These are phyloP conservation scores for Phlebiopsis gigantea DNA, from an alignment of 768 basidiomycete genomes.

Conservation along the genomic window DNA sequence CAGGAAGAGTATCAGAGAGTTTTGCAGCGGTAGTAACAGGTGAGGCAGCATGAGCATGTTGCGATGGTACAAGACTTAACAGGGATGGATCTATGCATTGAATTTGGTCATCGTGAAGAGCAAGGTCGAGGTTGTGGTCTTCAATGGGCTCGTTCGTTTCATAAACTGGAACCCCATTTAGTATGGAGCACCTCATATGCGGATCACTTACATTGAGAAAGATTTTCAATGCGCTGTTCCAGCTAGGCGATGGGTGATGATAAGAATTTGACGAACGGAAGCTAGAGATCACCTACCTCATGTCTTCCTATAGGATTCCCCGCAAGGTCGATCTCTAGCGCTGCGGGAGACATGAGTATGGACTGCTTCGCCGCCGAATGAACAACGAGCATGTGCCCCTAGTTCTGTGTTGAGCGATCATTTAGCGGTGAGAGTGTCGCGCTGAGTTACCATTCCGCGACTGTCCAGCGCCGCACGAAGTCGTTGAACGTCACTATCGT, in stretches of 20 bases:
- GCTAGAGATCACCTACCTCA: constrained; percentile 12
- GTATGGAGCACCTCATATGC: not conserved
- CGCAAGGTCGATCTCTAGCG: constrained; percentile 18
- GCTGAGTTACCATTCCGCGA: constrained; percentile 42
- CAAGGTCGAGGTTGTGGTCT: not conserved
- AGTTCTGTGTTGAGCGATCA: not conserved
- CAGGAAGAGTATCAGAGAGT: not conserved
- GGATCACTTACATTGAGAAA: constrained; percentile 19
- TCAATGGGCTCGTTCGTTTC: constrained; percentile 22
- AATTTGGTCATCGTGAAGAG: not conserved
- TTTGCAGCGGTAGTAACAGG: not conserved
- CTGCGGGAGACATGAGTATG: constrained; percentile 11
- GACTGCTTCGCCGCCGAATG: constrained; percentile 16
- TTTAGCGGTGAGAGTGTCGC: not conserved
- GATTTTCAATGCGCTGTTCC: constrained; percentile 15
- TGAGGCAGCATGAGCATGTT: not conserved
- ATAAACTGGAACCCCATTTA: constrained; percentile 19
- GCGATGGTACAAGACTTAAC: not conserved
- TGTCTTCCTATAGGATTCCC: constrained; percentile 17
- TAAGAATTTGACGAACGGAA: not conserved
- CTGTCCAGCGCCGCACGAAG: constrained; percentile 38
- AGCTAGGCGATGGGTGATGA: not conserved
- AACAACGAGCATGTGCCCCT: constrained; percentile 6
- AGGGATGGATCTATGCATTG: not conserved
- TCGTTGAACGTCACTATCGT: constrained; percentile 26